A percentile compares a stretch with the other conserved stretches of the same genome.
Conservation (phyloP, 805 yeast species). For the Kuraishia molischiana region DNA sequence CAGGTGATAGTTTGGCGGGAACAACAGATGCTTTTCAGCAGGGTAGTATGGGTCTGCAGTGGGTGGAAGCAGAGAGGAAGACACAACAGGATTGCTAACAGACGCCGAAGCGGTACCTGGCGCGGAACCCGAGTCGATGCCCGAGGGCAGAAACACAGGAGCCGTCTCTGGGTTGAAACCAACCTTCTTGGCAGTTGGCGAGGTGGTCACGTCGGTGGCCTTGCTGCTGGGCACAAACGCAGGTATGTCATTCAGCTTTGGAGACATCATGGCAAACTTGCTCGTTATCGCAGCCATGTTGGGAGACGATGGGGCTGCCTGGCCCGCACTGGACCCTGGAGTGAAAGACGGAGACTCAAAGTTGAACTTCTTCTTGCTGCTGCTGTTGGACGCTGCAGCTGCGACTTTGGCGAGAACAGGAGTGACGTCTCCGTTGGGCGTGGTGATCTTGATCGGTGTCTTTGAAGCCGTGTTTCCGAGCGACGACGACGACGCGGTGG, state of each 20-base stretch:
- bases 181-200: neutral
- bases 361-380: slow-evolving; percentile 35
- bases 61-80: neutral
- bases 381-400: slow-evolving; percentile 5
- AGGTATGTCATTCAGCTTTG: slow-evolving; percentile 36
- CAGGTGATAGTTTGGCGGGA: slow-evolving; percentile 69
- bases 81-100: neutral
- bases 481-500: neutral
- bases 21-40: slow-evolving; percentile 20
- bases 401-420: neutral
- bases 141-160: slow-evolving; percentile 19
- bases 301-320: neutral
- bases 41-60: neutral
- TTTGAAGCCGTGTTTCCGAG: slow-evolving; percentile 1
- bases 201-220: neutral
- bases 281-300: slow-evolving; percentile 13
- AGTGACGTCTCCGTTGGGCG: neutral
- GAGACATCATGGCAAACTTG: slow-evolving; percentile 37
- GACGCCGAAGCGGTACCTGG: slow-evolving; percentile 5
- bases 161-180: slow-evolving; percentile 20
- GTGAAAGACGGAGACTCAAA: slow-evolving; percentile 46
- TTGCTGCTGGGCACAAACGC: slow-evolving; percentile 34
- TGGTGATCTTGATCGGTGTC: neutral
- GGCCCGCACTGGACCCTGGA: slow-evolving; percentile 21
- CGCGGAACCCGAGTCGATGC: slow-evolving; percentile 2